A percentile compares a stretch with the other conserved stretches of the same genome.
Conservation (phyloP, 768 basidiomycete genomes). For the Lentinula edodes region DNA sequence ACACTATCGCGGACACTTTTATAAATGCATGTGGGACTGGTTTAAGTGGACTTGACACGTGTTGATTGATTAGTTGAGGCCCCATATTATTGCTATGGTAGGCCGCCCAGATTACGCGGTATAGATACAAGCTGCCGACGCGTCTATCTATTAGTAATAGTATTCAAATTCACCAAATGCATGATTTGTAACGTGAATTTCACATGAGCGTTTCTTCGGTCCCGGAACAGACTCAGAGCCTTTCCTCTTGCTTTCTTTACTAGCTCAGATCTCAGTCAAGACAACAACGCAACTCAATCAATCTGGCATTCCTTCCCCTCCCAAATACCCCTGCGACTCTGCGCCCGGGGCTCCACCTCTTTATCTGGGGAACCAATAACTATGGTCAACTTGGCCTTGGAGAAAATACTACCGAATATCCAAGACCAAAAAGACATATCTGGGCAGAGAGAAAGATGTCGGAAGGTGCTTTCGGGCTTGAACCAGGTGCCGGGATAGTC, state of each 20-base stretch:
- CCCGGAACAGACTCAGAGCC: too few species aligned
- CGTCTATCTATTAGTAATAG: too few species aligned
- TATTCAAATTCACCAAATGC: too few species aligned
- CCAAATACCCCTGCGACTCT: constrained; percentile 49
- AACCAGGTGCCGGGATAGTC: constrained; percentile 70
- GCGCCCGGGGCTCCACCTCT: constrained; percentile 67
- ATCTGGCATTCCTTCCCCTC: constrained; percentile 26
- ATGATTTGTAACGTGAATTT: too few species aligned
- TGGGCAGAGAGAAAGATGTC: constrained; percentile 76
- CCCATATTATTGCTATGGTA: too few species aligned
- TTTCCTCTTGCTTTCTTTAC: too few species aligned
- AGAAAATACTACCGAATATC: constrained; percentile 60
- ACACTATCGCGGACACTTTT: constrained; percentile 11
- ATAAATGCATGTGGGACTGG: constrained; percentile 17
- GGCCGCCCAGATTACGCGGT: too few species aligned
- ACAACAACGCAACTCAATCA: too few species aligned
- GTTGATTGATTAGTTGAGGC: neutral
- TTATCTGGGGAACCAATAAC: constrained; percentile 88
- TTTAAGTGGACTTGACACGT: constrained; percentile 3
- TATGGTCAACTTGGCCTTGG: constrained; percentile 84
- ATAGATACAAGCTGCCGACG: too few species aligned
- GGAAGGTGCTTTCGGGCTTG: constrained; percentile 58
- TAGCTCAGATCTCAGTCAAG: too few species aligned
- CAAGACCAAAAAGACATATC: constrained; percentile 67
- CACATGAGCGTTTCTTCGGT: too few species aligned